These are phyloP conservation scores for Aspergillus puulaauensis DNA, from an alignment of 2,329 filamentous ascomycete genomes.

Conservation along the genomic window DNA sequence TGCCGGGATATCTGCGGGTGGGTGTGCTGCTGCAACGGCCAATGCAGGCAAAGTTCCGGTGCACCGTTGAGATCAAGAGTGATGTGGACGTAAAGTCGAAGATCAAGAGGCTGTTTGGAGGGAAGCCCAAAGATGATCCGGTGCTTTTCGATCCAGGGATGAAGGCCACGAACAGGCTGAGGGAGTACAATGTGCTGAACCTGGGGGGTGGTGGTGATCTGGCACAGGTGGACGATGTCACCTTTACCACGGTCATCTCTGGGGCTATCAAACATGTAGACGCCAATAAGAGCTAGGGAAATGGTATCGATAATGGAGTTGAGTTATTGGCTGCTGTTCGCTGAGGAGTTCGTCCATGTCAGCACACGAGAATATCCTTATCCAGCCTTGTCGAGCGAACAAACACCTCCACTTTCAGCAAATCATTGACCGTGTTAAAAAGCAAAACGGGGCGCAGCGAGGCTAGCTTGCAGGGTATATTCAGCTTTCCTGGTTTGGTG, in stretches of 20 bases:
- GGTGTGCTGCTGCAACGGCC: not conserved
- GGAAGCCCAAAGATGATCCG: not conserved
- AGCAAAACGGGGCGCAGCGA: too few relatives aligned
- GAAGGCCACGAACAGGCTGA: not conserved
- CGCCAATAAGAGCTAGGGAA: not conserved
- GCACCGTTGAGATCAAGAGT: not conserved
- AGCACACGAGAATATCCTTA: too few relatives aligned
- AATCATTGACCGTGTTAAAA: too few relatives aligned
- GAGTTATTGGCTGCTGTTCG: too few relatives aligned
- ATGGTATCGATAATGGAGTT: not conserved
- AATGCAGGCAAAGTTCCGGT: not conserved
- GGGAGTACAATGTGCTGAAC: not conserved
- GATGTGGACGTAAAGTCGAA: not conserved
- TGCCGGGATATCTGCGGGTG: not conserved
- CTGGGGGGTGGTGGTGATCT: not conserved
- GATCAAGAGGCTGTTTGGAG: not conserved
- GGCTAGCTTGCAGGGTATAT: too few relatives aligned
- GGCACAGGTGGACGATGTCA: not conserved
- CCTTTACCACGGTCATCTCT: not conserved
- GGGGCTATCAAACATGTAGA: not conserved
- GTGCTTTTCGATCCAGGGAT: not conserved
- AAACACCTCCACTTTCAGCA: too few relatives aligned
- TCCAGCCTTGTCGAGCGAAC: too few relatives aligned
- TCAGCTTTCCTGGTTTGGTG: too few relatives aligned
- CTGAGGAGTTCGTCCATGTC: too few relatives aligned